Percentiles rank a stretch among this genome's conserved stretches.
phyloP scores from a whole-genome alignment of 805 yeast species.

The Spathaspora girioi region DNA sequence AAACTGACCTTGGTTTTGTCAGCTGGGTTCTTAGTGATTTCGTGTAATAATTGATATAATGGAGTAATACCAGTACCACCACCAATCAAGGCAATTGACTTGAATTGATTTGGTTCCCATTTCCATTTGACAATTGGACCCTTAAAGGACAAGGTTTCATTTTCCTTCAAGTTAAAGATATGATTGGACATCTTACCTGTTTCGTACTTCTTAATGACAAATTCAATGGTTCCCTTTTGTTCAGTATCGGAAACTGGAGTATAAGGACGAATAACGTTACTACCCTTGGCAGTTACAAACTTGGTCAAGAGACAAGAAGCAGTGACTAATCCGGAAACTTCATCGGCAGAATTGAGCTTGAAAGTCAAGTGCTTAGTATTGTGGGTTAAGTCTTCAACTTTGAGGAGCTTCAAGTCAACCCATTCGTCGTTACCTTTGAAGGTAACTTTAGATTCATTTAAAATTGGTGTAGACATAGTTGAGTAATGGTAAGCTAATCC shows the following conservation, averaged over 20 bases:
- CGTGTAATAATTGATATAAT: slow-evolving; percentile 79
- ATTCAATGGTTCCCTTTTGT: slow-evolving; percentile 69
- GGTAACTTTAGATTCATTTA: slow-evolving; percentile 40
- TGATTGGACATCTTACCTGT: slow-evolving; percentile 82
- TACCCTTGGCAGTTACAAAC: slow-evolving; percentile 78
- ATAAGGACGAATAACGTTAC: slow-evolving; percentile 80
- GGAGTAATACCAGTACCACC: slow-evolving; percentile 99
- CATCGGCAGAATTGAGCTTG: slow-evolving; percentile 62
- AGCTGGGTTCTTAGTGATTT: slow-evolving; percentile 70
- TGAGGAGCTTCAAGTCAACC: slow-evolving; percentile 63
- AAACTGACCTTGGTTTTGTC: slow-evolving; percentile 88
- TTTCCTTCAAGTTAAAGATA: slow-evolving; percentile 62
- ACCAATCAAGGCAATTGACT: slow-evolving; percentile 78
- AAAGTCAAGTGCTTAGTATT: slow-evolving; percentile 71
- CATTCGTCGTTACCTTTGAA: slow-evolving; percentile 60
- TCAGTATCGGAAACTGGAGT: slow-evolving; percentile 80
- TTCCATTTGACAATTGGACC: slow-evolving; percentile 93
- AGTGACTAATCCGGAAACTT: slow-evolving; percentile 68
- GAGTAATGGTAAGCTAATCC: slow-evolving; percentile 30
- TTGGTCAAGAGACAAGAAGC: slow-evolving; percentile 83
- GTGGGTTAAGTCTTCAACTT: slow-evolving; percentile 46
- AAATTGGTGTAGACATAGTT: slow-evolving; percentile 15
- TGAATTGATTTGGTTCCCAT: slow-evolving; percentile 83
- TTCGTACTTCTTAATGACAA: slow-evolving; percentile 81
- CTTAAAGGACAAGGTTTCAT: slow-evolving; percentile 84